These are phyloP conservation scores for Brettanomyces naardenensis DNA, from an alignment of 805 yeast species.

Conservation along the genomic window DNA sequence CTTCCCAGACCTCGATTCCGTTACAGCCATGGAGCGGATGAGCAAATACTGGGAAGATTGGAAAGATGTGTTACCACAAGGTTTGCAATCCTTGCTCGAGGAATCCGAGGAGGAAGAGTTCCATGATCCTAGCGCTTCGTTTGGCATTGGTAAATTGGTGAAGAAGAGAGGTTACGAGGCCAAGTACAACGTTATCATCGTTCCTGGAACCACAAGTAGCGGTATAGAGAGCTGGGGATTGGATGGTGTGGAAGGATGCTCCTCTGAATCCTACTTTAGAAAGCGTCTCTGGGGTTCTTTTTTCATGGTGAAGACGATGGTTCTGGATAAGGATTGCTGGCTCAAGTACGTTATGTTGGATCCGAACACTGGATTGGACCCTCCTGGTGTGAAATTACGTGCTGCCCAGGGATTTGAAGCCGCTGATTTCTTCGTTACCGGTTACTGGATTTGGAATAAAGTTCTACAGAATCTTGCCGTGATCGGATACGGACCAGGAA, in stretches of 20 bases:
- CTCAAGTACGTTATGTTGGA: conserved; percentile 84
- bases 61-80: conserved; percentile 64
- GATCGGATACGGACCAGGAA: conserved; percentile 87
- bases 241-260: conserved; percentile 69
- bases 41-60: conserved; percentile 60
- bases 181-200: conserved; percentile 78
- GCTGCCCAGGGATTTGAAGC: conserved; percentile 97
- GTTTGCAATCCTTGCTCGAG: conserved; percentile 50
- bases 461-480: conserved; percentile 91
- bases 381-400: conserved; percentile 68
- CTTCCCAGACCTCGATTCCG: conserved; percentile 44
- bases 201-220: conserved; percentile 94
- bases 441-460: conserved; percentile 99
- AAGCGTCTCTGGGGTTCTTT: conserved; percentile 96
- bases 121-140: conserved; percentile 65
- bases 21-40: conserved; percentile 46
- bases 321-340: conserved; percentile 91
- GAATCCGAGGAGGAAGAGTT: conserved; percentile 43
- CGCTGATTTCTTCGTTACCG: conserved; percentile 93
- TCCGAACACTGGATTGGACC: conserved; percentile 88
- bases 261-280: conserved; percentile 76
- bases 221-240: conserved; percentile 94
- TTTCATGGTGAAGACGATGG: conserved; percentile 89
- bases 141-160: conserved; percentile 77
- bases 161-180: conserved; percentile 35